Base-by-base conservation (phyloP, 371 early-diverging fungal species). In the Mortierella sp. region DNA sequence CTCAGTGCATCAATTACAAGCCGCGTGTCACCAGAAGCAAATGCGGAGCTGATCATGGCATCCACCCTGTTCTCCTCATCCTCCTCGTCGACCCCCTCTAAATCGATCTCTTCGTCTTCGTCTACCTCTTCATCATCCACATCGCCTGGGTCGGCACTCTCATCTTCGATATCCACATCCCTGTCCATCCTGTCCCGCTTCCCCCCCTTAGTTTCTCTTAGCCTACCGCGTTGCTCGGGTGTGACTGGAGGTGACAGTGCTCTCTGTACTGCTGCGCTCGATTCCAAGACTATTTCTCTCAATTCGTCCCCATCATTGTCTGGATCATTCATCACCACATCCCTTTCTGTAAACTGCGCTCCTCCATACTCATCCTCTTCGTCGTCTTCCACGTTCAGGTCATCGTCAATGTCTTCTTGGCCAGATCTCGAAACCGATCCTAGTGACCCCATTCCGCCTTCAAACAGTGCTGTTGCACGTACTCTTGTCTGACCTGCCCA, bases 401-500 rank as follows among this genome's bases (percentile, higher is more conserved):
- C 96, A 52, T 93, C 93, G 35, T 94, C 94, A 18, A 89, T 89
- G 67, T 94, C 94, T 45, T 88, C 87, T 45, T 92, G 92, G 69
- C 71, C 49, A n/a, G 62, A 67, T 26, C 77, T 58, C 0, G 70
- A 45, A 12, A 59, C 55, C 49, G 68, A 66, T 65, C 85, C 88
- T 89, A 73, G 87, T 26, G 79, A 66, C 0, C 66, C 86, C 68
- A 89, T 90, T 9, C 94, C 93, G n/a, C 95, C 96, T 73, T 95
- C 95, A 77, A 96, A 87, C 86, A 96, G 85, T 0, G 96, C 90
- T 0, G 95, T 92, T 1, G 93, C 94, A 22, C 97, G 88, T 8
- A 96, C 90, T 5, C 97, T 88, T 8, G 89, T 90, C 75, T 95
- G 93, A 0, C 97, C 97, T 1, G 93, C 94, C 95, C 95, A 96